These are phyloP conservation scores for Aspergillus sp. DNA, from an alignment of 2,329 filamentous ascomycete genomes.

Conservation along the genomic window DNA sequence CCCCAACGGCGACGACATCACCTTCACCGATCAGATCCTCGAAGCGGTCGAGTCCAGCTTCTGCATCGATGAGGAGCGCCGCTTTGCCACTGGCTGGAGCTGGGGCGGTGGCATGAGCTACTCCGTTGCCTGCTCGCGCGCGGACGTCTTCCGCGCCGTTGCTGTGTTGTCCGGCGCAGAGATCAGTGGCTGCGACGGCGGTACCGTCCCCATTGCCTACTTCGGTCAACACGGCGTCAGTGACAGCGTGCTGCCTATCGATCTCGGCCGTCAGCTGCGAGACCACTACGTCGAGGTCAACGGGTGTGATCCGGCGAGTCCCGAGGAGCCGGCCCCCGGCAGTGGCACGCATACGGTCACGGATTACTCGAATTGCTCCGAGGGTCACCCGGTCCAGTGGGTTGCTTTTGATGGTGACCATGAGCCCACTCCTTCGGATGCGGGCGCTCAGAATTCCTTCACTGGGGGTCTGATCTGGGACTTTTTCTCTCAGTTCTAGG, in stretches of 20 bases:
- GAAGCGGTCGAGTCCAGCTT: conserved; percentile 39
- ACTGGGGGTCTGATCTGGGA: not conserved
- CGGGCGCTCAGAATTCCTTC: not conserved
- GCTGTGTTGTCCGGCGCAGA: conserved; percentile 34
- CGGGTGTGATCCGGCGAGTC: not conserved
- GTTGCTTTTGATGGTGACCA: conserved; percentile 1
- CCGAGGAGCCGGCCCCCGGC: not conserved
- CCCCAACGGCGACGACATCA: conserved; percentile 41
- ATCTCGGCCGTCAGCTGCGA: not conserved
- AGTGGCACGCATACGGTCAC: not conserved
- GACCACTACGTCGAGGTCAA: not conserved
- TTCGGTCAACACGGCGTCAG: conserved; percentile 20
- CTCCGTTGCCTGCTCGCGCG: conserved; percentile 43
- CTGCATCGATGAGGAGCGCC: conserved; percentile 43
- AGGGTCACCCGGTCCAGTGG: not conserved
- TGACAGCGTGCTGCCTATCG: not conserved
- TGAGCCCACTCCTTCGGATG: not conserved
- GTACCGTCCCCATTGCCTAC: conserved; percentile 41
- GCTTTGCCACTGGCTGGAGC: conserved; percentile 48
- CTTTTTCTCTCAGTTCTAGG: not conserved
- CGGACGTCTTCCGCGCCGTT: conserved; percentile 41
- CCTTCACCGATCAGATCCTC: conserved; percentile 42
- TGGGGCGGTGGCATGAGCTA: conserved; percentile 47
- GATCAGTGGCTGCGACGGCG: conserved; percentile 37
- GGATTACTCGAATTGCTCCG: not conserved